Conservation (phyloP, 352 stramenopile species). For the Phytopythium kandeliae region DNA sequence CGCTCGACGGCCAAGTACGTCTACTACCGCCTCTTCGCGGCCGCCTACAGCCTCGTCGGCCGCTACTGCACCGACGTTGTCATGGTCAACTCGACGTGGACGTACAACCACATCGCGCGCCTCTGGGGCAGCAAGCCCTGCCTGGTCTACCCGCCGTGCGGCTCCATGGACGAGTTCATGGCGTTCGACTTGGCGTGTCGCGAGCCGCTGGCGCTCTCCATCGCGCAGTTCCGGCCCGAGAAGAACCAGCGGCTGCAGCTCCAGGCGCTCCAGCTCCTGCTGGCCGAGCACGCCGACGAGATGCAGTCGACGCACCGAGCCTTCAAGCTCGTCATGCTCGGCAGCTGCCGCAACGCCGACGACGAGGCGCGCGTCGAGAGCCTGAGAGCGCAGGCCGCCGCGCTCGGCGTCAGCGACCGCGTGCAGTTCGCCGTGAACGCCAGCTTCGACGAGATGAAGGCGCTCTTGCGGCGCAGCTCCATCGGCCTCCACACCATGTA, state of each 20-base stretch:
- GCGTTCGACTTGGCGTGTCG: slow-evolving; percentile 47
- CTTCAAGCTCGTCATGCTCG: slow-evolving; percentile 94
- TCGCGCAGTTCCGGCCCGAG: slow-evolving; percentile 98
- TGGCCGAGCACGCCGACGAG: slow-evolving; percentile 36
- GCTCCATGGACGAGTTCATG: slow-evolving; percentile 80
- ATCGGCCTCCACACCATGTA: slow-evolving; percentile 99
- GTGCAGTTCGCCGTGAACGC: slow-evolving; percentile 96
- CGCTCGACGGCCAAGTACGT: slow-evolving; percentile 91
- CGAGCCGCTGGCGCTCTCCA: slow-evolving; percentile 87
- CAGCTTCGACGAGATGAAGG: slow-evolving; percentile 90
- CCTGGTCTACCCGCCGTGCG: slow-evolving; percentile 96
- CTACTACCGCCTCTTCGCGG: slow-evolving; percentile 95
- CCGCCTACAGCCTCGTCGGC: slow-evolving; percentile 88
- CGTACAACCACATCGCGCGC: slow-evolving; percentile 91
- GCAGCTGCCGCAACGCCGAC: slow-evolving; percentile 93
- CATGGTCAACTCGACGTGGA: slow-evolving; percentile 99
- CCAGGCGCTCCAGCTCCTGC: slow-evolving; percentile 70
- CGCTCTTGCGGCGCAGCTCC: slow-evolving; percentile 74
- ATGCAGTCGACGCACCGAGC: slow-evolving; percentile 37
- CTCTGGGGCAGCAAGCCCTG: slow-evolving; percentile 85
- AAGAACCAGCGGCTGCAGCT: slow-evolving; percentile 98
- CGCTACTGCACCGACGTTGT: slow-evolving; percentile 81
- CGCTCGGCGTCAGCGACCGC: slow-evolving; percentile 64
- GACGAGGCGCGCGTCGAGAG: slow-evolving; percentile 89
- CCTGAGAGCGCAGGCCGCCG: slow-evolving; percentile 71